These are phyloP conservation scores for Lachnellula suecica DNA, from an alignment of 2,329 filamentous ascomycete species.

Conservation along the genomic window DNA sequence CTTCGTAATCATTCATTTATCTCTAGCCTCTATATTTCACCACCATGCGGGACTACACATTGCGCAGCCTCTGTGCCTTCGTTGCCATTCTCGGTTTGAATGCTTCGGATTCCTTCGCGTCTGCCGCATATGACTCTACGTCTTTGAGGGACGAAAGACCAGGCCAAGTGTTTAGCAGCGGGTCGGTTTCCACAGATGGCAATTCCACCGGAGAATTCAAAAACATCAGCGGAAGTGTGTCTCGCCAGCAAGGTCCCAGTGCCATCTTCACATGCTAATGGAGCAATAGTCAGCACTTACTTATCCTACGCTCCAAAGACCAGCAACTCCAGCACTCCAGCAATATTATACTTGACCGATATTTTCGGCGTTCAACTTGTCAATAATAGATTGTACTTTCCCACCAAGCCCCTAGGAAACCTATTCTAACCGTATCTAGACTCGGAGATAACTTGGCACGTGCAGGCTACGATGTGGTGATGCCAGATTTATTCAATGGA, in stretches of 20 bases:
- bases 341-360: constrained; percentile 57
- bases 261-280: no score
- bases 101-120: no score
- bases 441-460: constrained; percentile 66
- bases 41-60: no score
- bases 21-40: no score
- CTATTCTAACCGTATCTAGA: constrained; percentile 1
- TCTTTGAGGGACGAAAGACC: constrained; percentile 14
- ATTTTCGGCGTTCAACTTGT: constrained; percentile 49
- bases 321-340: constrained; percentile 51
- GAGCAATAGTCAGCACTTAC: constrained; percentile 51
- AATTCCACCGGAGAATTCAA: constrained; percentile 12
- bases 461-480: constrained; percentile 63
- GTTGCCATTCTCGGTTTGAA: no score
- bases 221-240: constrained; percentile 11
- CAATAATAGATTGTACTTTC: constrained; percentile 17
- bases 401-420: not conserved
- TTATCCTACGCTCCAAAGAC: constrained; percentile 48
- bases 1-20: no score
- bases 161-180: constrained; percentile 10
- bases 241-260: no score
- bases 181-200: constrained; percentile 1
- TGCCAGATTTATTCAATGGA: constrained; percentile 66
- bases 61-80: no score
- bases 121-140: no score